phyloP scores from a whole-genome alignment of 202 grass and related monocot species.

The Eragrostis tef region DNA sequence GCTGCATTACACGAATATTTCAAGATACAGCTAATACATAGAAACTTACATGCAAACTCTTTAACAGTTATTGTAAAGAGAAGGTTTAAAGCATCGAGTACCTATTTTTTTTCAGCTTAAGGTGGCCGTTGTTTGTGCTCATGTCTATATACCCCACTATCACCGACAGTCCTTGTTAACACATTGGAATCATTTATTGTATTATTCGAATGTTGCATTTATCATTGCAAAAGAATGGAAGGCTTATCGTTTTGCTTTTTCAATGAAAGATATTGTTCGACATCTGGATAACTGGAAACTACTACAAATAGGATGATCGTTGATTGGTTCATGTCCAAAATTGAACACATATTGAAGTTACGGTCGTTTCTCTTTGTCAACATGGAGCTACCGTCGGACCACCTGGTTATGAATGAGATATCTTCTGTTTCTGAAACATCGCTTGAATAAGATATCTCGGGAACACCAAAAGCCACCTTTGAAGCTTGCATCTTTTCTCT shows the following conservation, averaged over 20 bases:
- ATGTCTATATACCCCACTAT: constrained; percentile 18
- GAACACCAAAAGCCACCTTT: constrained; percentile 32
- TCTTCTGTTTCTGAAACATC: not conserved
- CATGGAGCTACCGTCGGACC: not conserved
- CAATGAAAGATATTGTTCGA: not conserved
- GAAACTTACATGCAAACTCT: not conserved
- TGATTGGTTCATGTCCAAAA: constrained; percentile 10
- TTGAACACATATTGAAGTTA: constrained; percentile 13
- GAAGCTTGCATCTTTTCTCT: constrained; percentile 34
- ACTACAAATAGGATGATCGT: not conserved
- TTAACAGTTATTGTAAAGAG: not conserved
- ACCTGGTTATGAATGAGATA: constrained; percentile 25
- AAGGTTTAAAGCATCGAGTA: not conserved
- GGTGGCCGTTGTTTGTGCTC: constrained; percentile 16
- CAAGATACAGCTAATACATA: not conserved
- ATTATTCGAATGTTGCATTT: not conserved
- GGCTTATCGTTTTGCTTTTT: not conserved
- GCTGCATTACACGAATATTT: not conserved
- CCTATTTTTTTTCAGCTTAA: constrained; percentile 6
- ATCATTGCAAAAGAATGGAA: not conserved
- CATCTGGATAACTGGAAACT: constrained; percentile 6
- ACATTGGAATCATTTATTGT: constrained; percentile 1
- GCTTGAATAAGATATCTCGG: constrained; percentile 24
- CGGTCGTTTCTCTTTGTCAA: not conserved
- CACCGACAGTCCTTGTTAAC: constrained; percentile 29